These are phyloP conservation scores for Aspergillus proliferans DNA, from an alignment of 2,329 filamentous ascomycete genomes.

Conservation along the genomic window DNA sequence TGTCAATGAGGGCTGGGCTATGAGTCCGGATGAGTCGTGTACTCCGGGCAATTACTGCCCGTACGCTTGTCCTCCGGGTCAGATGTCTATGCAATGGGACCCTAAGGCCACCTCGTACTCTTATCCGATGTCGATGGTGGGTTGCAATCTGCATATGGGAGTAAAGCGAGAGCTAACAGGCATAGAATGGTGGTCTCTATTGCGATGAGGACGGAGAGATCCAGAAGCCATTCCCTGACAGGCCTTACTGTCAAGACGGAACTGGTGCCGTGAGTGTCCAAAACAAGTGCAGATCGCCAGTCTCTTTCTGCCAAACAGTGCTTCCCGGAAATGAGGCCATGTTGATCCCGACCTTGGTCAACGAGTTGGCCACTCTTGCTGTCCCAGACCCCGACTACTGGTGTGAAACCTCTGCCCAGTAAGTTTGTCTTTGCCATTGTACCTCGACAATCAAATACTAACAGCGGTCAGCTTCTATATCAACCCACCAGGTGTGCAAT, in stretches of 20 bases:
- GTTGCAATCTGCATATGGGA: conserved; percentile 19
- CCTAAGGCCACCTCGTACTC: conserved; percentile 59
- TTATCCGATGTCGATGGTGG: conserved; percentile 67
- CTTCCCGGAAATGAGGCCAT: conserved; percentile 74
- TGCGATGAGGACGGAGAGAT: conserved; percentile 62
- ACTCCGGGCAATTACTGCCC: conserved; percentile 65
- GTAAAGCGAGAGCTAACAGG: conserved; percentile 6
- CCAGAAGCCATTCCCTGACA: conserved; percentile 61
- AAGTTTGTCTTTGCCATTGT: conserved; percentile 32
- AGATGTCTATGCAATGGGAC: conserved; percentile 76
- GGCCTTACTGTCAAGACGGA: conserved; percentile 65
- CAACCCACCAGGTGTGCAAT: conserved; percentile 62
- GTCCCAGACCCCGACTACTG: conserved; percentile 67
- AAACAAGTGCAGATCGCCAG: conserved; percentile 57
- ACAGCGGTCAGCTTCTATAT: conserved; percentile 60
- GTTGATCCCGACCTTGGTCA: conserved; percentile 70
- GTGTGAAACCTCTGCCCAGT: conserved; percentile 68
- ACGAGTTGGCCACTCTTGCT: conserved; percentile 53
- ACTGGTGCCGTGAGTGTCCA: conserved; percentile 58
- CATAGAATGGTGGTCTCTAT: conserved; percentile 65
- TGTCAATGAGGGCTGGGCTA: conserved; percentile 69
- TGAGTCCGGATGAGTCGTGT: conserved; percentile 69
- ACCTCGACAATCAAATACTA: conserved; percentile 1
- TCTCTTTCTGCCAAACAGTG: conserved; percentile 74
- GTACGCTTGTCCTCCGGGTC: conserved; percentile 67